Percentiles rank a stretch among this genome's conserved stretches.
These are phyloP conservation scores for Eutypella sp. DNA, from an alignment of 2,329 filamentous ascomycete species.

Conservation along the genomic window DNA sequence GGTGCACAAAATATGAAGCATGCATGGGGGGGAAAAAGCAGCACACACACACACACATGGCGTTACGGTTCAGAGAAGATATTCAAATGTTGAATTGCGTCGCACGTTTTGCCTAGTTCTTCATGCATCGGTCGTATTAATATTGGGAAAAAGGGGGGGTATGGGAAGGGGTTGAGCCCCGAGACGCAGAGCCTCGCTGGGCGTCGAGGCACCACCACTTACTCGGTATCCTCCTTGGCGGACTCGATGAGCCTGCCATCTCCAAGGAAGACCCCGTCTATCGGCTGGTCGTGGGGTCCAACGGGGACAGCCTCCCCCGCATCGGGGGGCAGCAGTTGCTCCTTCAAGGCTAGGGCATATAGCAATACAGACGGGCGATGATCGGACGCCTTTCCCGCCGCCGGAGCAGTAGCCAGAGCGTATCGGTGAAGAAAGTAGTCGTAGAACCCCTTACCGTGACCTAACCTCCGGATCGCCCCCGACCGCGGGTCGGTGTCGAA, in stretches of 20 bases:
- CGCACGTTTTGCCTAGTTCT: too few relatives aligned
- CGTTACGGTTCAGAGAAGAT: neutral
- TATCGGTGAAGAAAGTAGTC: constrained; percentile 86
- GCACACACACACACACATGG: too few relatives aligned
- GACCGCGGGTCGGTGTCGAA: constrained; percentile 63
- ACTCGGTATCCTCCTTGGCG: constrained; percentile 19
- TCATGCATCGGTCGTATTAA: too few relatives aligned
- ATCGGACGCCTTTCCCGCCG: constrained; percentile 27
- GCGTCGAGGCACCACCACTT: constrained; percentile 12
- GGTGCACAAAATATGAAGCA: constrained; percentile 17
- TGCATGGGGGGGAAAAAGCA: too few relatives aligned
- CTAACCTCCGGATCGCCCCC: constrained; percentile 65
- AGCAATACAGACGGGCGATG: constrained; percentile 41
- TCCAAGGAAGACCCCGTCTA: constrained; percentile 74
- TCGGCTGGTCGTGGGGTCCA: constrained; percentile 68
- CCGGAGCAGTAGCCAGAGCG: constrained; percentile 34
- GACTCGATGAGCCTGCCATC: constrained; percentile 54
- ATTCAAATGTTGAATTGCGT: neutral
- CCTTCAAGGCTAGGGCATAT: constrained; percentile 76
- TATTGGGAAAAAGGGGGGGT: too few relatives aligned
- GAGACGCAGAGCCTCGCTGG: constrained; percentile 6
- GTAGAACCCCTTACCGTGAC: constrained; percentile 96
- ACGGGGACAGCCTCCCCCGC: constrained; percentile 65
- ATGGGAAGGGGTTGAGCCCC: too few relatives aligned
- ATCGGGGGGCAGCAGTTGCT: constrained; percentile 67